Evolutionary conservation across 2,329 filamentous ascomycete genomes (phyloP).

Genomic region (Phaeosphaeriaceae sp.): DNA sequence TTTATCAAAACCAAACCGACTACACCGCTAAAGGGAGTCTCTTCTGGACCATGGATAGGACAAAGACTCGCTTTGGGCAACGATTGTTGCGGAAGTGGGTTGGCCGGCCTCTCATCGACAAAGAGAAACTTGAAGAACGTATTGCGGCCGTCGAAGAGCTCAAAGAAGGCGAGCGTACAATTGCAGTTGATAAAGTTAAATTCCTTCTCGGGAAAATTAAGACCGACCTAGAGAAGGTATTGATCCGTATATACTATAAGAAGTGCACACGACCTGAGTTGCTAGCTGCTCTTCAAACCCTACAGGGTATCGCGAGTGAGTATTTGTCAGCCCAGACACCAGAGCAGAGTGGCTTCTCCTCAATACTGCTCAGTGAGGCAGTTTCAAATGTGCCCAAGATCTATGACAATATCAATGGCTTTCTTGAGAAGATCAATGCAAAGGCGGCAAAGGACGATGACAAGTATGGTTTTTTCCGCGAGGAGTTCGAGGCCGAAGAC

Average conservation of each 20-base stretch:
- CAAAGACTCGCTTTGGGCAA: constrained; percentile 86
- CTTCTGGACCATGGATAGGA: constrained; percentile 95
- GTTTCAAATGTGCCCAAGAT: constrained; percentile 80
- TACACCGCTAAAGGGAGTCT: constrained; percentile 83
- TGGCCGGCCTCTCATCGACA: constrained; percentile 84
- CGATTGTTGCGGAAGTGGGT: constrained; percentile 93
- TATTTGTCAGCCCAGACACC: constrained; percentile 72
- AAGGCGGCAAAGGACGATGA: constrained; percentile 84
- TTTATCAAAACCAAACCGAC: constrained; percentile 94
- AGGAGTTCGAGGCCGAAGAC: constrained; percentile 83
- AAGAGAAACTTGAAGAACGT: constrained; percentile 74
- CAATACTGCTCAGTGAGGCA: constrained; percentile 71
- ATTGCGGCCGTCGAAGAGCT: constrained; percentile 88
- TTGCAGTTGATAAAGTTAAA: constrained; percentile 75
- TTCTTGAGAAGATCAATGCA: constrained; percentile 84
- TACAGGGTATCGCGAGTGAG: constrained; percentile 81
- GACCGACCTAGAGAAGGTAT: constrained; percentile 86
- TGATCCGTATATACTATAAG: constrained; percentile 96
- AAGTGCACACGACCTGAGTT: constrained; percentile 93
- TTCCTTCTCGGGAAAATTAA: constrained; percentile 73
- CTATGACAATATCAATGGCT: constrained; percentile 71
- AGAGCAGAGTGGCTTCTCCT: constrained; percentile 73
- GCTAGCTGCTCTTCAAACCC: constrained; percentile 79
- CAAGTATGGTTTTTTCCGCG: constrained; percentile 92
- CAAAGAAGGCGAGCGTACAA: constrained; percentile 69